Evolutionary conservation across 345 rosid species (phyloP), one percentile per base, ranked within the genome.

Genomic region (Camelina hispida): DNA sequence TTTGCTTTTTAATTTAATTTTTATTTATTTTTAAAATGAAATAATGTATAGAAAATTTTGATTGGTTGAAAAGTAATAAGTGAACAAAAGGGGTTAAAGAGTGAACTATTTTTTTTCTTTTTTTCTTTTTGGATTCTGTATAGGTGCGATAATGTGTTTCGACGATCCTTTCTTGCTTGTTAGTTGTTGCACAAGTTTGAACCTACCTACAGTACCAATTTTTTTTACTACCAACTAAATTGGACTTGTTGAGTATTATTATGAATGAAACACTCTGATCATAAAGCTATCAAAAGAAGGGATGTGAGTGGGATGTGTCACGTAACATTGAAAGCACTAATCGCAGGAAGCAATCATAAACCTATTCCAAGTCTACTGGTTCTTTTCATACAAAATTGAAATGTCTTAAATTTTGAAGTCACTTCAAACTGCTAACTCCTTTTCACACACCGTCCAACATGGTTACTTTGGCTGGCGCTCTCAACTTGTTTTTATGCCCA

Each of bases 401-500:
- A 40, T 37, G 71, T 68, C 68, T 50, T 23, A 40, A 52, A 13
- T 22, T 34, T 64, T 37, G 2, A 44, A 18, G 63, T 35, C n/a
- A 65, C 48, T 43, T 51, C 53, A 50, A 51, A 32, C 23, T 32
- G 64, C 13, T n/a, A 64, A 42, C 37, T 13, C 48, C n/a, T 14
- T 40, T 16, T 11, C 56, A 22, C 13, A 28, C 52, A n/a, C 10
- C 18, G 42, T 6, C 46, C 63, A 54, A 43, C 77, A 62, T 55
- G 71, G 34, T 69, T 70, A 17, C 44, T 44, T 28, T 46, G 73
- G 76, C 66, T 47, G 22, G 52, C 30, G 30, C 30, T 28, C 46
- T 13, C 3, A 44, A 64, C 25, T 37, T 73, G 9, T n/a, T 47
- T 25, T 3, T 28, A 43, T 11, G 59, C 32, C 52, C 53, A 42